phyloP scores from a whole-genome alignment of 1,284 basidiomycete species.

The Malassezia restricta region DNA sequence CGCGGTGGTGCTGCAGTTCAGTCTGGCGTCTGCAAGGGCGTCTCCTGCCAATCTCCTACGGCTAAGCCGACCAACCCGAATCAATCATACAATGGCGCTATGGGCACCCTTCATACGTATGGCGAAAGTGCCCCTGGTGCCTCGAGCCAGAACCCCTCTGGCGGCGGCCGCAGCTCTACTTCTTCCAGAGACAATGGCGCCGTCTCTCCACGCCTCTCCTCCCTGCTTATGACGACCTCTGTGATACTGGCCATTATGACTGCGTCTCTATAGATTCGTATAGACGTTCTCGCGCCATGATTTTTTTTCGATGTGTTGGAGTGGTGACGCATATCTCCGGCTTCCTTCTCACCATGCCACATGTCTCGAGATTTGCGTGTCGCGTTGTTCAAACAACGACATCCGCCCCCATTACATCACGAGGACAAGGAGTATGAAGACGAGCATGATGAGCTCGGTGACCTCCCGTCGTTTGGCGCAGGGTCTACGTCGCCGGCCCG shows the following conservation, averaged over 20 bases:
- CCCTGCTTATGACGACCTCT: background rate
- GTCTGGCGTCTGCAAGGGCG: background rate
- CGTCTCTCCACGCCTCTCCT: background rate
- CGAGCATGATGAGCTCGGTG: conserved; percentile 4
- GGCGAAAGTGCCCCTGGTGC: conserved; percentile 5
- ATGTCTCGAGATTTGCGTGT: background rate
- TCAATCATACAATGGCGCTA: conserved; percentile 9
- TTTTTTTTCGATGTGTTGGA: no score
- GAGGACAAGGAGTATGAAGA: conserved; percentile 5
- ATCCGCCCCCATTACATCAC: background rate
- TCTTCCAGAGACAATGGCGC: no score
- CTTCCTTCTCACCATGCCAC: no score
- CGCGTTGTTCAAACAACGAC: conserved; percentile 1
- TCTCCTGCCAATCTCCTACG: background rate
- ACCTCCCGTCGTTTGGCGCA: background rate
- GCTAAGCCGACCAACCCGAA: conserved; percentile 1
- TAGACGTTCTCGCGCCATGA: no score
- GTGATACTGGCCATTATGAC: background rate
- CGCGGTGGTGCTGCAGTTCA: background rate
- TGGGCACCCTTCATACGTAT: conserved; percentile 8
- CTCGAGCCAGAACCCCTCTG: background rate
- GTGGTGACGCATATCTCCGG: no score
- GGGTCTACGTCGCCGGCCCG: conserved; percentile 4
- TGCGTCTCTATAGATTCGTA: no score
- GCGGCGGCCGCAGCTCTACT: no score